These are phyloP conservation scores for Microsporum audouinii DNA, from an alignment of 2,329 filamentous ascomycete species.

Conservation along the genomic window DNA sequence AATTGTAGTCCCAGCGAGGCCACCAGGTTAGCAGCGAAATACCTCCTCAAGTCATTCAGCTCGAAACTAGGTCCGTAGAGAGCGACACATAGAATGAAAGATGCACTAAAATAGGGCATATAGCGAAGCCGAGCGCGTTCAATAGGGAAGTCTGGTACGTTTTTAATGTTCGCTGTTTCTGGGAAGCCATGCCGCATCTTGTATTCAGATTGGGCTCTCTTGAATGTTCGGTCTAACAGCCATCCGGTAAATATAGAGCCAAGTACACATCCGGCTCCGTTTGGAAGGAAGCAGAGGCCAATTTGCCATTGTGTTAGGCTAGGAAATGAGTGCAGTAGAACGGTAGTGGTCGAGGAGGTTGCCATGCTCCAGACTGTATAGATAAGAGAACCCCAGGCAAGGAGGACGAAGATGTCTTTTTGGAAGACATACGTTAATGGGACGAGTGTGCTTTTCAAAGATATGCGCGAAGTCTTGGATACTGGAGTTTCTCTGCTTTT, in stretches of 20 bases:
- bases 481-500: not conserved
- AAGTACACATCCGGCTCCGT: not conserved
- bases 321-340: not conserved
- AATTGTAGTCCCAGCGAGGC: constrained; percentile 42
- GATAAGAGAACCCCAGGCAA: constrained; percentile 16
- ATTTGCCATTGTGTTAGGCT: constrained; percentile 17
- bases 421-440: constrained; percentile 15
- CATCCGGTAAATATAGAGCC: constrained; percentile 35
- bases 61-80: constrained; percentile 33
- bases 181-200: constrained; percentile 48
- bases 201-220: constrained; percentile 30
- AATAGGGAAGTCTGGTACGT: constrained; percentile 42
- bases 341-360: not conserved
- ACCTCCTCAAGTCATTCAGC: not conserved
- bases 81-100: constrained; percentile 19
- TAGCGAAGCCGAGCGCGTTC: constrained; percentile 25
- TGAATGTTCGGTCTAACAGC: constrained; percentile 61
- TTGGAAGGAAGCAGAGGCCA: constrained; percentile 25
- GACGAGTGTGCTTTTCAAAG: not conserved
- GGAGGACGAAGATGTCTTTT: constrained; percentile 29
- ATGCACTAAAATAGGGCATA: not conserved
- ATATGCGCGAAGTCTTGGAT: not conserved
- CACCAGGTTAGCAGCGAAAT: constrained; percentile 39
- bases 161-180: constrained; percentile 46
- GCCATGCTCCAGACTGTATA: not conserved